Base-by-base conservation (phyloP, 176 grass and related monocot genomes). In the Oryza officinalis region DNA sequence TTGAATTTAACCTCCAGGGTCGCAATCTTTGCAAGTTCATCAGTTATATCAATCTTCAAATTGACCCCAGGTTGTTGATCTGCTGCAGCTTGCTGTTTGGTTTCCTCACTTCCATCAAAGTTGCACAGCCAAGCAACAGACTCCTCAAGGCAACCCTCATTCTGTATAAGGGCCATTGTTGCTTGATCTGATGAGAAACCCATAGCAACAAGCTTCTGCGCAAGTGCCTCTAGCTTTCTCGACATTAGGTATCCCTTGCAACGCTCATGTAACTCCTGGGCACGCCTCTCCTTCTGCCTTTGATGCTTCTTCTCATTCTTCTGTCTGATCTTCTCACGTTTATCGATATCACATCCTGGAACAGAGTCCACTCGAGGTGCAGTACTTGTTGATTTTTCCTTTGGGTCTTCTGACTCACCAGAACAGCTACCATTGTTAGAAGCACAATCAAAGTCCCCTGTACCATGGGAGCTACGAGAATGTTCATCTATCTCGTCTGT, bases 241-340 rank as follows among this genome's bases (percentile, higher is more conserved):
- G 96, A 98, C 93, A 98, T 98, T 38, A 98, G 84, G 60, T 95
- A 98, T n/a, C 93, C 93, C 27, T 89, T 95, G 78, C 93, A 98
- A 61, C 94, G 91, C 72, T 98, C 96, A 37, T 98, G 93, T 73
- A 98, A 88, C 77, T 95, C 96, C 80, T 95, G 96, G 35, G 91
- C 91, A 22, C 96, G 85, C 77, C 91, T 92, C 87, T 98, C 96
- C 88, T 91, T 94, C 77, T 98, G 93, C 41, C 96, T 84, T 79
- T 98, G 96, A 88, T 98, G 96, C 38, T 98, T 98, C 72, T 88
- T 98, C 83, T 98, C 96, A 87, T 98, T 98, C 81, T 98, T 98
- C 64, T 94, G 96, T 47, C 96, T 89, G 73, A 98, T 98, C 87
- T 98, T 98, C 71, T 98, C 93, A 41, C 96, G 92, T 85, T 98